phyloP scores from a whole-genome alignment of 345 rosid species.

The Adansonia digitata region DNA sequence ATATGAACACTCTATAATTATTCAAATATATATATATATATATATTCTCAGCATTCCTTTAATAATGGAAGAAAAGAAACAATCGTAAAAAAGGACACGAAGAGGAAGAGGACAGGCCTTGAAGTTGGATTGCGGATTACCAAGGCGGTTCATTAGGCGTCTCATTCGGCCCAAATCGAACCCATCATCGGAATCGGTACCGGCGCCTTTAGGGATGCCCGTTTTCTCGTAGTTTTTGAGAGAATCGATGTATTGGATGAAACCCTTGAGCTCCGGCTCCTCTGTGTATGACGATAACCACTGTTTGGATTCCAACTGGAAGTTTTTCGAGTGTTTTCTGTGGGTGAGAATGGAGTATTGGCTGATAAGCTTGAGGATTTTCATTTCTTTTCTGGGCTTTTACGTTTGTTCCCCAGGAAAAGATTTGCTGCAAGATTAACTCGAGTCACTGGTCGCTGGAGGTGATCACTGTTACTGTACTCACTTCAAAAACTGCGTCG shows the following conservation, averaged over 20 bases:
- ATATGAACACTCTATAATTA: slow-evolving; percentile 58
- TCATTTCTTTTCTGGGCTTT: slow-evolving; percentile 15
- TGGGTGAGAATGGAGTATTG: not conserved
- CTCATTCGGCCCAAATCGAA: slow-evolving; percentile 80
- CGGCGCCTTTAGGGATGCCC: slow-evolving; percentile 82
- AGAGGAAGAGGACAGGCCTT: slow-evolving; percentile 41
- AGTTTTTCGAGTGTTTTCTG: not conserved
- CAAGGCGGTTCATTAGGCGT: slow-evolving; percentile 67
- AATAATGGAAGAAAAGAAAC: not conserved
- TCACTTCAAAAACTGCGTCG: no score
- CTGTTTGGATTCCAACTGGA: slow-evolving; percentile 7
- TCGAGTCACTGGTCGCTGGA: not conserved
- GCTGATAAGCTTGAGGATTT: slow-evolving; percentile 10
- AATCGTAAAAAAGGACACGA: not conserved
- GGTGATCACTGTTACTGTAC: no score
- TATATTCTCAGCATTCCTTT: not conserved
- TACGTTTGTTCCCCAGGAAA: not conserved
- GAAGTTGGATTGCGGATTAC: slow-evolving; percentile 67
- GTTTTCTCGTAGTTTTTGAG: slow-evolving; percentile 82
- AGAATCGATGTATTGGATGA: slow-evolving; percentile 60
- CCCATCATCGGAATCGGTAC: slow-evolving; percentile 79
- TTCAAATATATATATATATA: not conserved
- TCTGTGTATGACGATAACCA: slow-evolving; percentile 25
- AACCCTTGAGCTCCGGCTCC: slow-evolving; percentile 53
- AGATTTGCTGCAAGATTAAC: not conserved